Conservation (phyloP, 2,329 filamentous ascomycete genomes). For the Rosellinia necatrix region DNA sequence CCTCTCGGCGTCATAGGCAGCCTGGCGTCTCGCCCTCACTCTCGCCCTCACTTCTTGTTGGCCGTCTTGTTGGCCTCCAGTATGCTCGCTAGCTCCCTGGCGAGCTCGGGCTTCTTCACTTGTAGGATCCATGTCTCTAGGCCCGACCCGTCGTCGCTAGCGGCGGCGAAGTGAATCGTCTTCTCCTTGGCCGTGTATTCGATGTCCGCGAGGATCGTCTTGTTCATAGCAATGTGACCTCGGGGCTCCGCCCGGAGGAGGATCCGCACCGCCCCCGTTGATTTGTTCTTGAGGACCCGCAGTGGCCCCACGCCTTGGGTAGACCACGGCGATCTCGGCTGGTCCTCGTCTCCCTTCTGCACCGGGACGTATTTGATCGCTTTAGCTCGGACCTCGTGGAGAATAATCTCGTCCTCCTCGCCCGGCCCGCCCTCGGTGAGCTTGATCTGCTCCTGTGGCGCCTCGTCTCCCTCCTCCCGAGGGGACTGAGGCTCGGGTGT, state of each 20-base stretch:
- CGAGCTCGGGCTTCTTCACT: constrained; percentile 61
- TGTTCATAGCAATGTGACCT: constrained; percentile 76
- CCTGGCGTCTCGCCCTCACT: not conserved
- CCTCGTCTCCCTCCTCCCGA: constrained; percentile 52
- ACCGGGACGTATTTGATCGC: constrained; percentile 64
- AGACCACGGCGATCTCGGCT: constrained; percentile 65
- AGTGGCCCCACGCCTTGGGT: constrained; percentile 73
- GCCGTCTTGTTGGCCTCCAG: constrained; percentile 60
- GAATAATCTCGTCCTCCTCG: constrained; percentile 72
- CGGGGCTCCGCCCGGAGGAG: constrained; percentile 76
- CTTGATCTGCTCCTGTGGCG: constrained; percentile 71
- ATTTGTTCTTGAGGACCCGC: constrained; percentile 74
- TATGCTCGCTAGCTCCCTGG: constrained; percentile 56
- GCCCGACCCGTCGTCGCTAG: constrained; percentile 61
- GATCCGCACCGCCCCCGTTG: constrained; percentile 68
- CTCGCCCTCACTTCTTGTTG: constrained; percentile 53
- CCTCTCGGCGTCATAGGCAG: not conserved
- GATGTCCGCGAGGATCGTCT: constrained; percentile 63
- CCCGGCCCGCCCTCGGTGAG: constrained; percentile 68
- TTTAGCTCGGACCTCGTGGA: constrained; percentile 74
- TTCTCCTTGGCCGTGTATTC: constrained; percentile 66
- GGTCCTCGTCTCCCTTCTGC: constrained; percentile 50
- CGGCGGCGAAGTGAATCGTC: constrained; percentile 62
- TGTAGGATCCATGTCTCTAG: constrained; percentile 74
- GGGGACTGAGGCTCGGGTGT: constrained; percentile 61